Evolutionary conservation across 805 yeast species (phyloP).

Genomic region (Wickerhamomyces tratensis): DNA sequence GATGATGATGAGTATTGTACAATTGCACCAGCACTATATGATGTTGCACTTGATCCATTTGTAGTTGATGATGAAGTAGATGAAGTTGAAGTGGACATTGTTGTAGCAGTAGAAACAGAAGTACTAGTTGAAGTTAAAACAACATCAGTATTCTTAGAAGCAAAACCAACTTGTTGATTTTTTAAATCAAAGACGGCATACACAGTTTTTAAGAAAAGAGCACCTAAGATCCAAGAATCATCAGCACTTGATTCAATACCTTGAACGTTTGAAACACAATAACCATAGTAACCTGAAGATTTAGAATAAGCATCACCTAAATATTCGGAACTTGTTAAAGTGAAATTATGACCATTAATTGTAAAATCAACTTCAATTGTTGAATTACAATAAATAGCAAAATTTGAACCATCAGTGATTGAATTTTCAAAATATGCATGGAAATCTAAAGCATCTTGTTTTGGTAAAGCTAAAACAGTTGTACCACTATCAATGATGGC

Average conservation of each 20-base stretch:
- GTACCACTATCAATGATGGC: slow-evolving; percentile 62
- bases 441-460: slow-evolving; percentile 40
- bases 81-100: slow-evolving; percentile 1
- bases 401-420: slow-evolving; percentile 52
- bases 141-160: slow-evolving; percentile 27
- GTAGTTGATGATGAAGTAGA: slow-evolving; percentile 1
- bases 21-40: neutral
- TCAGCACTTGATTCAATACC: slow-evolving; percentile 33
- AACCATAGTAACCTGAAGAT: slow-evolving; percentile 29
- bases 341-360: slow-evolving; percentile 35
- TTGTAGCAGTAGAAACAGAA: neutral
- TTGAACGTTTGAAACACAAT: slow-evolving; percentile 58
- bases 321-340: slow-evolving; percentile 33
- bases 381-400: slow-evolving; percentile 48
- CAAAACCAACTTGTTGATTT: slow-evolving; percentile 41
- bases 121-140: slow-evolving; percentile 14
- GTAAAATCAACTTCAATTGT: slow-evolving; percentile 29
- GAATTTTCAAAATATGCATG: slow-evolving; percentile 43
- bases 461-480: slow-evolving; percentile 47
- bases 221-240: slow-evolving; percentile 54
- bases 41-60: neutral
- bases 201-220: slow-evolving; percentile 44
- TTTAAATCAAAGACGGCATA: slow-evolving; percentile 51
- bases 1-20: neutral
- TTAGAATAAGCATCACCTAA: slow-evolving; percentile 36